Base-by-base conservation (phyloP, 202 grass and related monocot species). In the Schoenoplectus triqueter region DNA sequence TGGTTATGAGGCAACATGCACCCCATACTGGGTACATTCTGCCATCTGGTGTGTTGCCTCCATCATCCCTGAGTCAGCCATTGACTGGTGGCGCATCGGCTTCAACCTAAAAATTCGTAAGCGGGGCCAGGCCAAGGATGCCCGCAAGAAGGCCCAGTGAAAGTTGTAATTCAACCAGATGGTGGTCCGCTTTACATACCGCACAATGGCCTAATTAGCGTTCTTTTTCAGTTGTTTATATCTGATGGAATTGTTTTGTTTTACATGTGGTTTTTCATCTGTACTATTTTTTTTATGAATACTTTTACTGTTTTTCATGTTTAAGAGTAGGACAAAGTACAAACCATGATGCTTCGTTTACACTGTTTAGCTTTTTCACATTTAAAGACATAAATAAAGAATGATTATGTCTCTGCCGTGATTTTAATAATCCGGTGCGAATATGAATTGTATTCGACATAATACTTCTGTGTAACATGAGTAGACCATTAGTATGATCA, bases 1-100 rank as follows among this genome's bases (percentile, higher is more conserved):
- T 10, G 96, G 96, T 41, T 98, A 98, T 10, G 93, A 94, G 64
- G 88, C 92, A 4, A 88, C 89, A 71, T 92, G 90, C 85, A 95
- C 93, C 15, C 93, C 95, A 0, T 98, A 98, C 84, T 98, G 95
- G 95, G 88, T 92, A 49, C 95, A 98, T 89, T 92, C 91, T 45
- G 80, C 94, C 2, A 0, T 95, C 54, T 95, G 95, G 95, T 93
- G 88, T 62, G 57, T 98, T 17, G 79, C 94, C 65, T 95, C 93
- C 8, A 9, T 87, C n/a, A 74, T 98, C 15, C 95, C 95, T 0
- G 89, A 95, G 73, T 90, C 88, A 0, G 71, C 87, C 0, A 78
- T 94, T 42, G 93, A 98, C 74, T 87, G 68, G 2, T 59, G 86
- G 4, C 93, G 92, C 45, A 66, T 98, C 5, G 70, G 86, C 40